These are phyloP conservation scores for Vanrija sp. DNA, from an alignment of 1,284 basidiomycete genomes.

Conservation along the genomic window DNA sequence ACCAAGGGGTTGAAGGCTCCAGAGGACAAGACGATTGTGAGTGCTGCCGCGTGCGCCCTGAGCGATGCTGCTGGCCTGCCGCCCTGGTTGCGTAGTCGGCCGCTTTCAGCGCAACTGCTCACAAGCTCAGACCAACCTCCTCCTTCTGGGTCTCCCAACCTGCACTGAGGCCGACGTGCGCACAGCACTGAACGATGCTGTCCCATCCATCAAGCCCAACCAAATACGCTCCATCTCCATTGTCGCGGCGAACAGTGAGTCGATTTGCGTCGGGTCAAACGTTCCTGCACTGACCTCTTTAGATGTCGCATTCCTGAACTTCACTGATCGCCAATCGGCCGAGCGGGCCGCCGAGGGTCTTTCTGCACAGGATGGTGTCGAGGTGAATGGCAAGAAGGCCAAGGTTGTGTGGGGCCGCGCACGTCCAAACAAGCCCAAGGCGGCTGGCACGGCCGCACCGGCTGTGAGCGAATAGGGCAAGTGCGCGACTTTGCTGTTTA, in stretches of 20 bases:
- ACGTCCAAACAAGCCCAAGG: slow-evolving; percentile 56
- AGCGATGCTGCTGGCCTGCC: too few species aligned
- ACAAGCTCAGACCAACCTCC: slow-evolving; percentile 71
- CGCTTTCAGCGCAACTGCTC: not conserved
- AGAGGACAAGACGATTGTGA: slow-evolving; percentile 76
- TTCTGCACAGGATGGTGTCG: slow-evolving; percentile 68
- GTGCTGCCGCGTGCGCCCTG: too few species aligned
- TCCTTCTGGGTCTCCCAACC: slow-evolving; percentile 77
- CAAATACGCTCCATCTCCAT: slow-evolving; percentile 80
- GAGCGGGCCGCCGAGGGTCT: slow-evolving; percentile 83
- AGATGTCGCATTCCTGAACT: slow-evolving; percentile 96
- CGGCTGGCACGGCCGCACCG: slow-evolving; percentile 21
- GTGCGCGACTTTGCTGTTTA: not conserved
- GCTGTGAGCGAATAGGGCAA: too few species aligned
- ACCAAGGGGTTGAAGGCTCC: slow-evolving; percentile 80
- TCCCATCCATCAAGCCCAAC: slow-evolving; percentile 65
- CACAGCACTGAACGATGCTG: slow-evolving; percentile 65
- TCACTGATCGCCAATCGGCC: slow-evolving; percentile 71
- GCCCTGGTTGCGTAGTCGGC: too few species aligned
- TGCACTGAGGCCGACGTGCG: slow-evolving; percentile 73
- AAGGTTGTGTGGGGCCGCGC: slow-evolving; percentile 75
- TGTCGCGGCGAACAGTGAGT: slow-evolving; percentile 56
- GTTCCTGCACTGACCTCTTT: not conserved
- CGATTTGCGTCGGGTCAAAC: not conserved
- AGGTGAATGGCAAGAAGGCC: slow-evolving; percentile 71